phyloP scores from a whole-genome alignment of 495 filamentous ascomycete species.

The Penicillium coffeae region DNA sequence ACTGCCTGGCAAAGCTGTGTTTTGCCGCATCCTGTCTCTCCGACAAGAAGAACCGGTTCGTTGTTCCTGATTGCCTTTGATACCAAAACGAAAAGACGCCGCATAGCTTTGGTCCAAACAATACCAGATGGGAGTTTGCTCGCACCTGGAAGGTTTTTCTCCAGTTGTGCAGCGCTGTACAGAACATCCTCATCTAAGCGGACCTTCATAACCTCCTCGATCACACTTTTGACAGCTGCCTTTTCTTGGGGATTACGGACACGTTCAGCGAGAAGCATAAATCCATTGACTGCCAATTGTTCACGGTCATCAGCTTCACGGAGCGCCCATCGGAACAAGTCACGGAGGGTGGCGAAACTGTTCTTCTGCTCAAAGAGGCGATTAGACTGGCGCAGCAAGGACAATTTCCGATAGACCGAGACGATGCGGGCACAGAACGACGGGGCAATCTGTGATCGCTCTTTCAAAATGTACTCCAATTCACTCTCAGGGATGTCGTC shows the following conservation, averaged over 20 bases:
- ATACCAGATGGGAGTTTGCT: constrained; percentile 52
- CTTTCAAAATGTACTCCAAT: constrained; percentile 85
- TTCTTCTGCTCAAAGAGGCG: constrained; percentile 95
- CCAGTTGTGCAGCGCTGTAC: constrained; percentile 61
- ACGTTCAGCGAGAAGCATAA: constrained; percentile 90
- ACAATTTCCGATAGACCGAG: constrained; percentile 88
- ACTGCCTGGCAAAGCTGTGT: constrained; percentile 94
- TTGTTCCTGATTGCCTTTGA: constrained; percentile 80
- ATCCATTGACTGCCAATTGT: constrained; percentile 87
- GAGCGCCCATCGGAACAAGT: constrained; percentile 96
- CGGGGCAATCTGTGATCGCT: constrained; percentile 81
- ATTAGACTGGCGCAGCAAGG: constrained; percentile 79
- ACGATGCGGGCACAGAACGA: constrained; percentile 90
- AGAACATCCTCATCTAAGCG: constrained; percentile 67
- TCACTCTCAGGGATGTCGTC: constrained; percentile 97
- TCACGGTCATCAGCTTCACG: constrained; percentile 79
- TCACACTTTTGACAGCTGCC: constrained; percentile 75
- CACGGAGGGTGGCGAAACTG: constrained; percentile 93
- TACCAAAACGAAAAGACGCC: constrained; percentile 80
- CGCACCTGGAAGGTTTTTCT: constrained; percentile 38
- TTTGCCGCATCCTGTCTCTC: constrained; percentile 96
- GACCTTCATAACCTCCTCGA: constrained; percentile 90
- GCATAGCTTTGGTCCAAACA: constrained; percentile 95
- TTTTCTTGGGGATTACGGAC: constrained; percentile 90
- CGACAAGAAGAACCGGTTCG: constrained; percentile 90